Base-by-base conservation (phyloP, 2,329 filamentous ascomycete genomes). In the Camptophora hylomeconis region DNA sequence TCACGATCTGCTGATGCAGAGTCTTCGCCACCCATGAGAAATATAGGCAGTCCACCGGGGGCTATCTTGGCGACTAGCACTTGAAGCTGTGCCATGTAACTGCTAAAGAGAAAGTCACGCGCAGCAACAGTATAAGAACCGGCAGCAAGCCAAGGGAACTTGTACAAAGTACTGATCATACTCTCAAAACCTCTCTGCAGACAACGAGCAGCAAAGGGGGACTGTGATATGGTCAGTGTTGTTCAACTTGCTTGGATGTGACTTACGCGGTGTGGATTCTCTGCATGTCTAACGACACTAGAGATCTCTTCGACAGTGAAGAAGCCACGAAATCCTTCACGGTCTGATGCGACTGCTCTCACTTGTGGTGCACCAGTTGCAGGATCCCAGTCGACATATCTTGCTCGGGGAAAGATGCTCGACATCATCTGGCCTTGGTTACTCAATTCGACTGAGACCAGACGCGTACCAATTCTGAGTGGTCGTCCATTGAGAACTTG, bases 1-100 rank as follows among this genome's bases (percentile, higher is more conserved):
- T 42, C 40, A 24, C 40, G 40, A 14, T 33, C 28, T n/a, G n/a
- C n/a, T n/a, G n/a, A n/a, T n/a, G n/a, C n/a, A n/a, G n/a, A n/a
- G n/a, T n/a, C n/a, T n/a, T n/a, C n/a, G n/a, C n/a, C n/a, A n/a
- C n/a, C n/a, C n/a, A n/a, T n/a, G n/a, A n/a, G n/a, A n/a, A n/a
- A n/a, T n/a, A n/a, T n/a, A n/a, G n/a, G n/a, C n/a, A n/a, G 44
- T 5, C 36, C 31, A 7, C 19, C 20, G 11, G 27, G 25, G 14
- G 32, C 33, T 27, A 78, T 57, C 24, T 70, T 63, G 40, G 79
- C 78, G 39, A 70, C 70, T 47, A 87, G 65, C 44, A 83, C 75
- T 30, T 65, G 66, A 48, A 87, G 73, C 49, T 76, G 75, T 15
- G 65, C 65, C 30, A 43, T 45, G 28, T 45, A 46, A 19, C 54